Evolutionary conservation across 2,329 filamentous ascomycete genomes (phyloP), one percentile per base, ranked within the genome.

Genomic region (Tolypocladium sp.): DNA sequence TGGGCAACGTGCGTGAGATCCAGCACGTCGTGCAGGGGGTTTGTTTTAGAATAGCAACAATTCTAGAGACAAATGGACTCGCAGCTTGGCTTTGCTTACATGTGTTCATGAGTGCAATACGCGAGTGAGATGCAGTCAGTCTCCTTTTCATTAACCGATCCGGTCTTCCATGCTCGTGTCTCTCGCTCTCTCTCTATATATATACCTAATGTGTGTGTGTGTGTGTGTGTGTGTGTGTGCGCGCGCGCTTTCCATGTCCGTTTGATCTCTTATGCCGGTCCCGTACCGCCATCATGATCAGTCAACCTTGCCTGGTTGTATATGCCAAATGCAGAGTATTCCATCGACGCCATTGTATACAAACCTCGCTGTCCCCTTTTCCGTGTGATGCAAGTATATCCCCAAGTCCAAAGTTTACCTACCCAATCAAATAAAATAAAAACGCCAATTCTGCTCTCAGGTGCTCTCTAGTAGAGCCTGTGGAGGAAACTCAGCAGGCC

Each of bases 401-500:
- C 49, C 20, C 33, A 8, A 4, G 33, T 53, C 49, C 20, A 20
- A 53, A 22, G 13, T 13, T 0, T 33, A 3, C 46, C 25, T 2
- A 30, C 9, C 27, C n/a, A 12, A n/a, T 33, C 25, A 33, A n/a
- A 54, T 20, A 20, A 2, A 37, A 37, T 33, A 57, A 22, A 49
- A 25, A 38, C n/a, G 1, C 55, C 20, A 27, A 33, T 15, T 4
- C 20, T 17, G 38, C 42, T 27, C 15, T 53, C 15, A 5, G 25
- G 17, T 49, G 44, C 25, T 9, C 4, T 4, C 30, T 52, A 60
- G 33, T 44, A 57, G 17, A 62, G 53, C 55, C 54, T 61, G 58
- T 55, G 55, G 51, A 59, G 41, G 59, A 73, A 63, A 10, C 63
- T 49, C 59, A 67, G 37, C 20, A 66, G 57, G 55, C 68, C 68